These are phyloP conservation scores for Arctostaphylos glauca DNA, from an alignment of 148 eudicot genomes.

Conservation along the genomic window DNA sequence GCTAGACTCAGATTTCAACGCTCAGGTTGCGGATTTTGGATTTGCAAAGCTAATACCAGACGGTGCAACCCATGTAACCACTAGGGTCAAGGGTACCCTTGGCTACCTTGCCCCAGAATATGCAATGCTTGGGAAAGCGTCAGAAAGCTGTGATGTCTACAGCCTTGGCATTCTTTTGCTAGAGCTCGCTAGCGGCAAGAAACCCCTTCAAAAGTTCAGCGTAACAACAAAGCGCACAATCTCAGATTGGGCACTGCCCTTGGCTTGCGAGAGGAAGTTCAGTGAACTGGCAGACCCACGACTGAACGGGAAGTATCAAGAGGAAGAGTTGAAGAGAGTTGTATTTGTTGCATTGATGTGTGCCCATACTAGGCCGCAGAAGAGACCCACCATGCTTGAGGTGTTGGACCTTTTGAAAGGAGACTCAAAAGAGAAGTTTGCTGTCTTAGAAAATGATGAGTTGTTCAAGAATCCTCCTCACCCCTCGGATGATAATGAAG, in stretches of 20 bases:
- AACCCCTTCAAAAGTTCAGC: conserved; percentile 65
- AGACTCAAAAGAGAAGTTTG: conserved; percentile 54
- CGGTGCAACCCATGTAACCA: conserved; percentile 59
- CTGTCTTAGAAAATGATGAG: conserved; percentile 46
- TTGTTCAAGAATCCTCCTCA: conserved; percentile 29
- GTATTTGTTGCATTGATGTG: conserved; percentile 58
- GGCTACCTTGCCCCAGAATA: conserved; percentile 75
- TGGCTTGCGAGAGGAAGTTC: conserved; percentile 55
- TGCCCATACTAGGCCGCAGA: conserved; percentile 68
- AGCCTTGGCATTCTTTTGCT: conserved; percentile 88
- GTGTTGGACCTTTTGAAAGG: conserved; percentile 80
- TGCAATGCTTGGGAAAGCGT: conserved; percentile 65
- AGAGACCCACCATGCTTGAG: conserved; percentile 80
- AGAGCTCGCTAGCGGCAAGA: conserved; percentile 79
- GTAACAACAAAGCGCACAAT: conserved; percentile 43
- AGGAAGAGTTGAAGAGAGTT: conserved; percentile 66
- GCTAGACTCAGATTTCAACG: conserved; percentile 61
- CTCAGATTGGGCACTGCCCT: conserved; percentile 75
- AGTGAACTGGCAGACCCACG: conserved; percentile 69
- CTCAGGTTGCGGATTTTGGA: conserved; percentile 64
- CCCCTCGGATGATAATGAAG: conserved; percentile 19
- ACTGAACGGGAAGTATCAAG: conserved; percentile 58
- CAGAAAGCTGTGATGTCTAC: conserved; percentile 81
- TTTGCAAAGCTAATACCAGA: conserved; percentile 64
- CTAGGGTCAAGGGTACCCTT: conserved; percentile 56